These are phyloP conservation scores for Saturnispora dispora DNA, from an alignment of 805 yeast species.

Conservation along the genomic window DNA sequence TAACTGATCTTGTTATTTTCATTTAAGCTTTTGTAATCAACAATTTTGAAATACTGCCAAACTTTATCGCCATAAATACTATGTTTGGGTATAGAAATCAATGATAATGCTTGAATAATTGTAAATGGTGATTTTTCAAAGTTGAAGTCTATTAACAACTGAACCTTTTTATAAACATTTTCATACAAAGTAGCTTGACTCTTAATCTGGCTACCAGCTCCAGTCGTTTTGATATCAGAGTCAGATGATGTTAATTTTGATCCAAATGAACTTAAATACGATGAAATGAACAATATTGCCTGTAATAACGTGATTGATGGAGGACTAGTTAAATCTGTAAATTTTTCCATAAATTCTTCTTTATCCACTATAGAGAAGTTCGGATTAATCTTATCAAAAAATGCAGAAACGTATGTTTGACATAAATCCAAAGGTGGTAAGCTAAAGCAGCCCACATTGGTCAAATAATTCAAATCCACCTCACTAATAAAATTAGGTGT, in stretches of 20 bases:
- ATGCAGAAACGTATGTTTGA: constrained; percentile 49
- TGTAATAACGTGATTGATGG: constrained; percentile 58
- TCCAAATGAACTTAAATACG: constrained; percentile 30
- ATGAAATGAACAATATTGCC: constrained; percentile 59
- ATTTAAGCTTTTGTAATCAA: constrained; percentile 51
- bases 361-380: constrained; percentile 59
- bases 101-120: constrained; percentile 41
- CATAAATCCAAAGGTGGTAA: constrained; percentile 54
- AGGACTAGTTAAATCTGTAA: constrained; percentile 43
- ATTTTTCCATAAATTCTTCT: constrained; percentile 47
- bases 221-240: not conserved
- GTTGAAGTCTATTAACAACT: constrained; percentile 61
- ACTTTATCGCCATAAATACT: constrained; percentile 5
- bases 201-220: constrained; percentile 18
- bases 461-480: constrained; percentile 17
- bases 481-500: constrained; percentile 7
- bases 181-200: constrained; percentile 32
- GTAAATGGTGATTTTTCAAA: constrained; percentile 58
- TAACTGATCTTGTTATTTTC: constrained; percentile 60
- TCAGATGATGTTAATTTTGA: not conserved
- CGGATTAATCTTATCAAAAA: constrained; percentile 58
- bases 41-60: constrained; percentile 16
- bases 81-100: constrained; percentile 19
- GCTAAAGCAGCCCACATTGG: constrained; percentile 49
- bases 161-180: constrained; percentile 63